Evolutionary conservation across 2,329 filamentous ascomycete species (phyloP), one percentile per base, ranked within the genome.

Genomic region (Cladophialophora psammophila): DNA sequence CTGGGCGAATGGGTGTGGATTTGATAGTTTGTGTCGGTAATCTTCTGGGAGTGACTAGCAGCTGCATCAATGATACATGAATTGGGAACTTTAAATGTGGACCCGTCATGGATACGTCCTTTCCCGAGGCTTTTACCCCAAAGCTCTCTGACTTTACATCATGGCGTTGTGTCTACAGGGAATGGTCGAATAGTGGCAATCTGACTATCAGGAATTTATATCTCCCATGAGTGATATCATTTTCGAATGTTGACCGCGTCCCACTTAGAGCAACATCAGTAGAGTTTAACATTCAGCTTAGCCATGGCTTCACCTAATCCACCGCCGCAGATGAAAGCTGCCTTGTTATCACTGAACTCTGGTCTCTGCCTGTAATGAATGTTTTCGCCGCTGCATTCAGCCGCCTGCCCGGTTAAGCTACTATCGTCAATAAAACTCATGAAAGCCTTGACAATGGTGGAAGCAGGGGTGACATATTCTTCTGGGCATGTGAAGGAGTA

Each of bases 401-500:
- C 53, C 12, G 35, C 53, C 53, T 55, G 53, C 3, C 53, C 53
- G 15, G 53, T 55, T 5, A 35, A 12, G 4, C 15, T 55, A 12
- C 12, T 9, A 20, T 55, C 53, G 32, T 55, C 35, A 12, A 55
- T 38, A 13, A 55, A 55, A 12, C 53, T 55, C 53, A 55, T 55
- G 18, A 55, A 55, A 8, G 53, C 53, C 35, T 35, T 55, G 15
- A 55, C 31, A 13, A 55, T 55, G 32, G 53, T 55, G 7, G 53
- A 55, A 2, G 18, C 15, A 5, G 53, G 53, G 4, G 53, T 55
- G 31, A 55, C 18, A 13, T 55, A 55, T n/a, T 55, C 53, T n/a
- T 55, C 53, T 9, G 53, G 53, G 35, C 31, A 35, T 9, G 53
- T 55, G 31, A 55, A 55, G 18, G 53, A 55, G 13, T 55, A 55